Conservation (phyloP, 2,329 filamentous ascomycete genomes). For the Botrytis deweyae region DNA sequence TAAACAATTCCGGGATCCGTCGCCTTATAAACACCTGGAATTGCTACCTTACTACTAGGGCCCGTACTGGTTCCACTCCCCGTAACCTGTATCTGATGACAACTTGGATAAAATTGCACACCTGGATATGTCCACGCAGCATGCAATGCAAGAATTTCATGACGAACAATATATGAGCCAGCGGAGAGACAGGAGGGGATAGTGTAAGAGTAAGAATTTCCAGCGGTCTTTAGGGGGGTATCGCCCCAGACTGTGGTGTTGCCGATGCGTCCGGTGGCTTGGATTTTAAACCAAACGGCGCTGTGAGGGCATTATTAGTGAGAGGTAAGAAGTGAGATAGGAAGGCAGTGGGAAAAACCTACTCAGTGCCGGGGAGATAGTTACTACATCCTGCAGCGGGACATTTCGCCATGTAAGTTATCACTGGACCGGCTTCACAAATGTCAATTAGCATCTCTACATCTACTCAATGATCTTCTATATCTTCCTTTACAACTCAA, state of each 20-base stretch:
- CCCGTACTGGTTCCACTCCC: constrained; percentile 46
- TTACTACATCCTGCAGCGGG: constrained; percentile 48
- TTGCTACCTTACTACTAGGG: constrained; percentile 41
- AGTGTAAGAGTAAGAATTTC: constrained; percentile 50
- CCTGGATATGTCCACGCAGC: constrained; percentile 44
- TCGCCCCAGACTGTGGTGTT: constrained; percentile 32
- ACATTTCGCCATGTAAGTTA: constrained; percentile 62
- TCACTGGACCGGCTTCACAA: constrained; percentile 47
- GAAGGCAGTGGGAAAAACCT: constrained; percentile 11
- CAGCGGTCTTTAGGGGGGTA: constrained; percentile 36
- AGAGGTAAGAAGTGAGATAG: neutral
- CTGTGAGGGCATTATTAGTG: neutral
- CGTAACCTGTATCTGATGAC: constrained; percentile 48
- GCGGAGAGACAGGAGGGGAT: constrained; percentile 52
- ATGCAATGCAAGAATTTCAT: constrained; percentile 50
- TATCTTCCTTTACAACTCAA: too few species aligned
- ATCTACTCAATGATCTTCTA: neutral
- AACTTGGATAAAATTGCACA: constrained; percentile 36
- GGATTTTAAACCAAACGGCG: constrained; percentile 49
- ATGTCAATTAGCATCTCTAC: neutral
- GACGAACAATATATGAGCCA: constrained; percentile 55
- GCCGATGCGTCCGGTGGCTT: constrained; percentile 40
- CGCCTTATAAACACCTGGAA: constrained; percentile 50
- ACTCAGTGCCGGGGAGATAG: constrained; percentile 48
- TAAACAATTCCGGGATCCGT: constrained; percentile 43